Evolutionary conservation across 1,139 yeast genomes (phyloP), one percentile per base, ranked within the genome.

Genomic region (Lodderomyces theae): DNA sequence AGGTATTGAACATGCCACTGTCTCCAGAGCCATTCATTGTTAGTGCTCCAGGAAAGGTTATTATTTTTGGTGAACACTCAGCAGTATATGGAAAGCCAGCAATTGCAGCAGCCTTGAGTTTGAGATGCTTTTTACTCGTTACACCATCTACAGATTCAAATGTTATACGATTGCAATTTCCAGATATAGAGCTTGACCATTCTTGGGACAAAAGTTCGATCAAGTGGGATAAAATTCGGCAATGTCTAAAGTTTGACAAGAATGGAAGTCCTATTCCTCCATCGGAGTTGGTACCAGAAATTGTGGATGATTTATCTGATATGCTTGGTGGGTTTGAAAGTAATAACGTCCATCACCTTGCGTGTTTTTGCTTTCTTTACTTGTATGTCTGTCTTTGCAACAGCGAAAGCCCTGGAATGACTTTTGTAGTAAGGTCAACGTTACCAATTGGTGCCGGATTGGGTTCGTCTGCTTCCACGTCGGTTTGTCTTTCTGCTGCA

Each of bases 361-460:
- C 97, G 1, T 90, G 95, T 3, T 77, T 80, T 49, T 86, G 95
- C 37, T 92, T 92, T 62, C 69, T 92, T 34, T 92, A 90, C 61
- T 64, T 92, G 36, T 87, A 82, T 57, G 60, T 79, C 39, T 75
- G 76, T 41, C 61, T 89, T 40, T 80, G 90, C 53, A 50, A 59
- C 5, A 66, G 67, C 7, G 53, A 61, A 0, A 63, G 70, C 1
- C 70, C 71, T 1, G 86, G 86, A 1, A 58, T 71, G 49, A 72
- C 71, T 21, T 88, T 83, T 59, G 72, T 80, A 5, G 80, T 88
- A 19, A 75, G 92, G 43, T 86, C 96, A 0, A 82, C 95, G 0
- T 69, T 90, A 40, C 98, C 99, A 0, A 86, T 92, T 41, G 97
- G 99, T 22, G 97, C 98, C 1, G 99, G 99, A 0, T 71, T 92